Evolutionary conservation across 2,329 filamentous ascomycete species (phyloP).

Genomic region (Pseudocercospora fijiensis): DNA sequence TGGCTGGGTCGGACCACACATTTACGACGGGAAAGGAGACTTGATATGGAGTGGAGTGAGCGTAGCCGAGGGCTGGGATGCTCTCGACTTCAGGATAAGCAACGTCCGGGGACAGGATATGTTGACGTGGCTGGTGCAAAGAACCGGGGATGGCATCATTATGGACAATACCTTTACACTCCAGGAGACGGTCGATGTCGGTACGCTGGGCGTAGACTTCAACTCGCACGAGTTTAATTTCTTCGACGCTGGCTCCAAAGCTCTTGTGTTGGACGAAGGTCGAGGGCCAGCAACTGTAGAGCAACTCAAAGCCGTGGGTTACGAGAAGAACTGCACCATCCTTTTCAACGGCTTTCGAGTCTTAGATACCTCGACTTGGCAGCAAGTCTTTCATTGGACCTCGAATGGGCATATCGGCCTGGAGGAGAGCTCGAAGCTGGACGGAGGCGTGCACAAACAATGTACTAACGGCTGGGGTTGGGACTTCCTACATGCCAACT

Average conservation of each 20-base stretch:
- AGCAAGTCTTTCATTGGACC: constrained; percentile 39
- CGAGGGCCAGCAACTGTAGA: constrained; percentile 13
- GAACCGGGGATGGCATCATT: constrained; percentile 13
- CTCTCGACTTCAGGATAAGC: constrained; percentile 22
- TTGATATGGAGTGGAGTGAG: constrained; percentile 17
- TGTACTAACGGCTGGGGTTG: constrained; percentile 21
- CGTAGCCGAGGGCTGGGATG: constrained; percentile 6
- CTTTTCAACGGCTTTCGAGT: constrained; percentile 39
- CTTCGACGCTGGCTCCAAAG: constrained; percentile 17
- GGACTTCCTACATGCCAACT: constrained; percentile 28
- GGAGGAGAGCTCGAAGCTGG: constrained; percentile 20
- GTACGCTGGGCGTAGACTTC: constrained; percentile 20
- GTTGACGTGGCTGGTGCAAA: constrained; percentile 16
- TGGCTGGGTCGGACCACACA: constrained; percentile 19
- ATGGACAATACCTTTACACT: constrained; percentile 18
- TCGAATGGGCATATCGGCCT: constrained; percentile 24
- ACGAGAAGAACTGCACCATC: constrained; percentile 15
- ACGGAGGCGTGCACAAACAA: constrained; percentile 8
- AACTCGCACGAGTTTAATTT: constrained; percentile 25
- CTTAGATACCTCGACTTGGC: constrained; percentile 37
- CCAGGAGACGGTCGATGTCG: constrained; percentile 17
- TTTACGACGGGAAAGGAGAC: constrained; percentile 18
- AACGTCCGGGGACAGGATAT: constrained; percentile 19
- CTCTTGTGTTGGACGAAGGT: constrained; percentile 17
- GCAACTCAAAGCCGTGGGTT: constrained; percentile 12